These are phyloP conservation scores for Begonia masoniana DNA, from an alignment of 306 rosid genomes.

Conservation along the genomic window DNA sequence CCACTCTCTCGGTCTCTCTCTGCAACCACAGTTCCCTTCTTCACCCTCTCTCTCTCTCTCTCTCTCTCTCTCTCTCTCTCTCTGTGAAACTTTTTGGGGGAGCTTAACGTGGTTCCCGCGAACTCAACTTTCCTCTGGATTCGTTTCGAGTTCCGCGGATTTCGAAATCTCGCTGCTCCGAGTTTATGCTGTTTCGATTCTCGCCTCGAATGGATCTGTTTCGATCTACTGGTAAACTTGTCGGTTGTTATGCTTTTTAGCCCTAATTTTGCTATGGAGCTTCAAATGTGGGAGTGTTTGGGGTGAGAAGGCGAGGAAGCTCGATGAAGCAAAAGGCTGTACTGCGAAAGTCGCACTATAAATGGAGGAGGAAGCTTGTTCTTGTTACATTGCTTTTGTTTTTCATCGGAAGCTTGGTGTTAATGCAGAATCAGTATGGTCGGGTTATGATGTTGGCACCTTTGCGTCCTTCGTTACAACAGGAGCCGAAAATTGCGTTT, in stretches of 20 bases:
- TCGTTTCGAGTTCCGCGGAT: constrained; percentile 8
- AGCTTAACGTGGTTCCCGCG: constrained; percentile 16
- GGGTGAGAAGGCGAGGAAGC: constrained; percentile 12
- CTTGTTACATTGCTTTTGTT: constrained; percentile 33
- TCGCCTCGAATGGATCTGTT: constrained; percentile 37
- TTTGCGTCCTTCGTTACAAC: constrained; percentile 30
- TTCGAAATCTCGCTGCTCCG: constrained; percentile 3
- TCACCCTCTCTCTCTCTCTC: not conserved
- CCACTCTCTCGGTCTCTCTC: too few species aligned
- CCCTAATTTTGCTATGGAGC: not conserved
- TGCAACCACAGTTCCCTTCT: too few species aligned
- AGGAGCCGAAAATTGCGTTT: constrained; percentile 71
- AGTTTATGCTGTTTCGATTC: constrained; percentile 2
- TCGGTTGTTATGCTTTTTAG: too few species aligned
- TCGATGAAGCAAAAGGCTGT: constrained; percentile 68
- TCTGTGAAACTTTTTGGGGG: not conserved
- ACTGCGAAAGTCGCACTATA: constrained; percentile 47
- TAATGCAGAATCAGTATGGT: constrained; percentile 58
- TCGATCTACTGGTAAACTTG: constrained; percentile 9
- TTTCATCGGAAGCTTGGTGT: constrained; percentile 55
- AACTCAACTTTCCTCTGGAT: constrained; percentile 2
- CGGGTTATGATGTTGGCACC: constrained; percentile 47
- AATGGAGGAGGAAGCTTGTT: constrained; percentile 68
- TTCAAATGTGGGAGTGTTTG: constrained; percentile 29
- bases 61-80: not conserved